Base-by-base conservation (phyloP, 164 flowering plant genomes). In the Nelumbo lutea region DNA sequence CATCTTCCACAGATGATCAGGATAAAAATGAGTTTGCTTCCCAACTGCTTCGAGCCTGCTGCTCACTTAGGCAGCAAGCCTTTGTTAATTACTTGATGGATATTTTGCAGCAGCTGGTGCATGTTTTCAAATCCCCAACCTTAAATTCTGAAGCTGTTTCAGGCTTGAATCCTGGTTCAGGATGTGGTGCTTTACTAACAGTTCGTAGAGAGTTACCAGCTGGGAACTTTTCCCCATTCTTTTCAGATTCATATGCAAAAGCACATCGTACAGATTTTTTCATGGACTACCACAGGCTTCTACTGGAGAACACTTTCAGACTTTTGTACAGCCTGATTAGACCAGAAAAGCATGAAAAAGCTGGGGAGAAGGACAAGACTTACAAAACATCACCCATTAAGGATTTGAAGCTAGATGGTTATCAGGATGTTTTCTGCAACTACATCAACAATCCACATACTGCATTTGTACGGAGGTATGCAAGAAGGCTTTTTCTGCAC, bases 381-480 rank as follows among this genome's bases (percentile, higher is more conserved):
- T 76, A 72, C 81, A 90, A 79, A 79, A 48, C 70, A 8, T 71
- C 87, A 40, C 72, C 82, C 67, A 73, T 72, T n/a, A 96, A 90
- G 79, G 99, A 96, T 73, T 82, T 96, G 87, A 96, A 96, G 83
- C 80, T 96, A 40, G 99, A 96, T 70, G 96, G 93, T 1, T 93
- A 90, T 83, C 99, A 96, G 79, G 99, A 96, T 87, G 93, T 91
- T 73, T 89, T 96, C 46, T 96, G 99, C 84, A 89, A 89, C 72
- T 96, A 96, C 65, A 93, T 96, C 75, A 96, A 87, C 77, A 96
- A 93, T 73, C 85, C 95, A 38, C 83, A 93, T 65, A 91, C 98
- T 15, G 75, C 86, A 43, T 93, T 88, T 78, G 90, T 96, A 2
- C 80, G 96, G 74, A 87, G 98, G 80, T 96, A 91, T 81, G 98